Base-by-base conservation (phyloP, 306 rosid species). In the Malus fusca region DNA sequence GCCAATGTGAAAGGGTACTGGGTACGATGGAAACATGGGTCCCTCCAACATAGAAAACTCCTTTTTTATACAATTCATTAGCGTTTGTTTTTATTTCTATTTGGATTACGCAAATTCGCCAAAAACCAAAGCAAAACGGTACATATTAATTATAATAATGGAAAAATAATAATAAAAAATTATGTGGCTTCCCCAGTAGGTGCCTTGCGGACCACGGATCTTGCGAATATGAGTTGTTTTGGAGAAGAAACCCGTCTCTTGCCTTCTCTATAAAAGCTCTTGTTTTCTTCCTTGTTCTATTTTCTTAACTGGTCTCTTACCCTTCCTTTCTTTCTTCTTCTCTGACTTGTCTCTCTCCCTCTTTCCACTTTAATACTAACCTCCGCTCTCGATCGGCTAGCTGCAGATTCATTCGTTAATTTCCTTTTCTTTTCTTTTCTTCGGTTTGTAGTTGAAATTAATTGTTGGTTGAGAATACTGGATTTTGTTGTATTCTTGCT, bases 191-290 rank as follows among this genome's bases (percentile, higher is more conserved):
- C 75, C 79, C 61, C 9, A 69, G 83, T 22, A 89, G 97, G 28
- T 86, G 86, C 86, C 97, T 89, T 91, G 89, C 82, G 77, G 82
- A 75, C 75, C 90, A 91, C 97, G 97, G 82, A 83, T 91, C 89
- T 86, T 58, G 40, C 74, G 65, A 75, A 80, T 74, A 79, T 80
- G 85, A 69, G 81, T 73, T 83, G 84, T 75, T 82, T 62, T 28
- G 73, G 71, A 14, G 80, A 80, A 87, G 85, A 31, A 64, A 64
- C 44, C 21, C 15, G 8, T 18, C 68, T 83, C 93, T 48, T 48
- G 7, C 19, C 55, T 48, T 48, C 8, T 15, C 55, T 87, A 89
- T 89, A 81, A 86, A 89, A 86, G 66, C 86, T 17, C 70, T 23
- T 48, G 73, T 21, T 69, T 77, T 65, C 69, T 84, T 72, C 60